Conservation (phyloP, 768 basidiomycete species). For the Trametes sanguinea region DNA sequence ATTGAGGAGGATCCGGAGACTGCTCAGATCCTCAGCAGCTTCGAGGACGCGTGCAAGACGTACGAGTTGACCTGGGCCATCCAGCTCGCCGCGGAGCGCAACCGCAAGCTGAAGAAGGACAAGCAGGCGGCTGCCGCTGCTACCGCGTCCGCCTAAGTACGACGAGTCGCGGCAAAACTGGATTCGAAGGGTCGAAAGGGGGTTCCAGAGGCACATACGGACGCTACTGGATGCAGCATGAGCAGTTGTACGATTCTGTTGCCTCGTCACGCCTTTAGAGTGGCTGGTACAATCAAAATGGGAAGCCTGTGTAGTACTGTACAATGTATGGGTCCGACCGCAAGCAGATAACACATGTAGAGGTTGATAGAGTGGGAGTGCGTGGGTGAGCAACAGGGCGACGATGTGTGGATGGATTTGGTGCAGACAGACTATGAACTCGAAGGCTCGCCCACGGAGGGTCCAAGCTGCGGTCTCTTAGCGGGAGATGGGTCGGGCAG, state of each 20-base stretch:
- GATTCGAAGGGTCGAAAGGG: no score
- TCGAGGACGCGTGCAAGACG: constrained; percentile 85
- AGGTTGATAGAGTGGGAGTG: no score
- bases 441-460: background rate
- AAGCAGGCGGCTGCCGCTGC: constrained; percentile 1
- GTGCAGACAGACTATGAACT: background rate
- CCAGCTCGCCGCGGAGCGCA: constrained; percentile 72
- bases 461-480: constrained; percentile 4
- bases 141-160: background rate
- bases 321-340: background rate
- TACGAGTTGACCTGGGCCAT: constrained; percentile 96
- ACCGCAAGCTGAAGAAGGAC: constrained; percentile 41
- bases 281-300: background rate
- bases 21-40: constrained; percentile 77
- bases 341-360: no score
- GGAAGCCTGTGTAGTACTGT: background rate
- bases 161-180: background rate
- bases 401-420: no score
- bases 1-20: constrained; percentile 86
- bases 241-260: background rate
- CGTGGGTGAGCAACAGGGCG: no score
- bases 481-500: constrained; percentile 6
- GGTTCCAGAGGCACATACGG: background rate
- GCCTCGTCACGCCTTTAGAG: background rate
- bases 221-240: background rate